Conservation (phyloP, 352 stramenopile species). For the Phytophthora ohioensis region DNA sequence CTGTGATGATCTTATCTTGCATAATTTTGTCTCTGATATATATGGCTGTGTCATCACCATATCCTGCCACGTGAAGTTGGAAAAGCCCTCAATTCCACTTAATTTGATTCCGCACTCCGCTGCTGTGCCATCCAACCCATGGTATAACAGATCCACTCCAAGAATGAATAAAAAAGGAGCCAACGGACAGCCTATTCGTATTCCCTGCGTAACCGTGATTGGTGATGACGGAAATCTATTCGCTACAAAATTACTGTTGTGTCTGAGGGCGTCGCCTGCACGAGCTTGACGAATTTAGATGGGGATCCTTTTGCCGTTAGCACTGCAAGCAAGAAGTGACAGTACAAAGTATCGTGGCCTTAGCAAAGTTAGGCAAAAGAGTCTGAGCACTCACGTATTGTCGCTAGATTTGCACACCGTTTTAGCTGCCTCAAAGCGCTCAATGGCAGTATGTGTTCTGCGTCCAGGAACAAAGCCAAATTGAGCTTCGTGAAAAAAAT, state of each 20-base stretch:
- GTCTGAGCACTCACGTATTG: neutral
- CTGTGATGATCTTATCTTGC: too few species aligned
- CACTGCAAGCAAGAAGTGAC: slow-evolving; percentile 1
- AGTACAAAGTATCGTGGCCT: slow-evolving; percentile 15
- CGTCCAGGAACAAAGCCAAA: slow-evolving; percentile 17
- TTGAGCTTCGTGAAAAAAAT: neutral
- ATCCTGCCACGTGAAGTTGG: neutral
- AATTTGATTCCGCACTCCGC: too few species aligned
- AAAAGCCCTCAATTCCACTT: neutral
- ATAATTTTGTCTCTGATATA: too few species aligned
- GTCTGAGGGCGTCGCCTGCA: neutral
- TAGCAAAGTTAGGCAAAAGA: slow-evolving; percentile 12
- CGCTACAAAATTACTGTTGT: slow-evolving; percentile 4
- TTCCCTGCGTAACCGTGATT: slow-evolving; percentile 4
- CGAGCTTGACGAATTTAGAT: neutral
- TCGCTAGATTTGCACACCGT: neutral
- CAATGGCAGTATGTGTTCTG: neutral
- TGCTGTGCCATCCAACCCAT: too few species aligned
- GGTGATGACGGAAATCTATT: neutral
- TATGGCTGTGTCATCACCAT: slow-evolving; percentile 13
- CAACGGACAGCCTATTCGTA: slow-evolving; percentile 10
- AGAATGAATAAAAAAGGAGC: slow-evolving; percentile 8
- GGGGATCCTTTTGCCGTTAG: slow-evolving; percentile 7
- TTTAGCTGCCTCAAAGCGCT: neutral
- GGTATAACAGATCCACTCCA: slow-evolving; percentile 1